Conservation (phyloP, 2,329 filamentous ascomycete genomes). For the Neofusicoccum ribis region DNA sequence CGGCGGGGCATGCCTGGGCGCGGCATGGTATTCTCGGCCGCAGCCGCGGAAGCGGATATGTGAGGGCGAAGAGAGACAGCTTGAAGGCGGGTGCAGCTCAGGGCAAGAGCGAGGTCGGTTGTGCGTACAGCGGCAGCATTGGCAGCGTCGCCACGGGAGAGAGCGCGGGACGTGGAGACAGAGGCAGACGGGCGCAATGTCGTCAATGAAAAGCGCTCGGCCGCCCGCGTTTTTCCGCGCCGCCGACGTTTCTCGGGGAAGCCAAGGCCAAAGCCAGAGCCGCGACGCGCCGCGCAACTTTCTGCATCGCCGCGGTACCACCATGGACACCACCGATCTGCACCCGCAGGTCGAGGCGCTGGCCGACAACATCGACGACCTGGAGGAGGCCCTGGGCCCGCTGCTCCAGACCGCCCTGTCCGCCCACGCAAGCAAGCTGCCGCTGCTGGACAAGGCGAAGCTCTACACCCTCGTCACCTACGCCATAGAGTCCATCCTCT, state of each 20-base stretch:
- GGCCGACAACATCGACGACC: constrained; percentile 73
- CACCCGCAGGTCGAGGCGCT: constrained; percentile 70
- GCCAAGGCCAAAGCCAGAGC: too few species aligned
- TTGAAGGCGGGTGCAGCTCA: constrained; percentile 30
- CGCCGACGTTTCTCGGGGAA: background rate
- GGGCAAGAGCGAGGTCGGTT: background rate
- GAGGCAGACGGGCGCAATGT: background rate
- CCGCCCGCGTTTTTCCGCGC: background rate
- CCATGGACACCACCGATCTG: constrained; percentile 61
- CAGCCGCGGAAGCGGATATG: constrained; percentile 44
- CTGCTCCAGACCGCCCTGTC: constrained; percentile 64
- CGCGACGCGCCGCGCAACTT: background rate
- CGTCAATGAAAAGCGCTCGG: background rate
- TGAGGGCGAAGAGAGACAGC: constrained; percentile 44
- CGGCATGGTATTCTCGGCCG: constrained; percentile 47
- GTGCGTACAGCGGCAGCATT: background rate
- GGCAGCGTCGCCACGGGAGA: background rate
- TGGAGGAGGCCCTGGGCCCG: constrained; percentile 74
- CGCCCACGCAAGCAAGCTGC: constrained; percentile 73
- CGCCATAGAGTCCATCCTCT: constrained; percentile 85
- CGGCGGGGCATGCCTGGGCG: constrained; percentile 39
- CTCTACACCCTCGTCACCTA: constrained; percentile 87
- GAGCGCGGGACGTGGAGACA: too few species aligned
- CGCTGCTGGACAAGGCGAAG: constrained; percentile 93
- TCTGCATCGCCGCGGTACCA: constrained; percentile 7